phyloP scores from a whole-genome alignment of 139 green algal genomes.

The Volvox africanus region DNA sequence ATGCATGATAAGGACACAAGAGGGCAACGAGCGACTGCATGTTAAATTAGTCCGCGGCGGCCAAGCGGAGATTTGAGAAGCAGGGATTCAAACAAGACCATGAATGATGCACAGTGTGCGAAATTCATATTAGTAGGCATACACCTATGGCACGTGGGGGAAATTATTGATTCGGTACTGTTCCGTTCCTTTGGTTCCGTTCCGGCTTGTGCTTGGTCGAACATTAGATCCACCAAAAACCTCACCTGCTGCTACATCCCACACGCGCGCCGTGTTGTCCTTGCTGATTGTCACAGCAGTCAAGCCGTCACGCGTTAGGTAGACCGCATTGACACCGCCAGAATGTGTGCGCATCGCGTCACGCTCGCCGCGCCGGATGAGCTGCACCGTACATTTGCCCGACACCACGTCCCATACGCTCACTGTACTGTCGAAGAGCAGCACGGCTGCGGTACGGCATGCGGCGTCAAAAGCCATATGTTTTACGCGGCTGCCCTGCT shows the following conservation, averaged over 20 bases:
- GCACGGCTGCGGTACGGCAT: conserved; percentile 40
- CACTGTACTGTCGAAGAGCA: conserved; percentile 77
- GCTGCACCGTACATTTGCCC: conserved; percentile 49
- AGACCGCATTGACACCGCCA: conserved; percentile 74
- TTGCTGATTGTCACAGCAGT: conserved; percentile 71
- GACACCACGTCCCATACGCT: conserved; percentile 74
- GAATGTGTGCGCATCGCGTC: conserved; percentile 65
- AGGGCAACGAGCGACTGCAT: no score
- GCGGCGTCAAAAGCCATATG: conserved; percentile 69
- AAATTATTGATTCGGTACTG: no score
- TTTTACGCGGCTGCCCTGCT: conserved; percentile 73
- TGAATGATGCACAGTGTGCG: no score
- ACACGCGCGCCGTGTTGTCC: conserved; percentile 54
- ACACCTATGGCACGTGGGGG: no score
- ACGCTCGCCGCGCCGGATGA: conserved; percentile 72
- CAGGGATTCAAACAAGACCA: no score
- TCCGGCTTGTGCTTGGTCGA: no score
- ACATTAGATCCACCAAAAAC: neutral
- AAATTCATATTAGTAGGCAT: no score
- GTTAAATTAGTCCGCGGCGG: no score
- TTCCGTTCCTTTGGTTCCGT: no score
- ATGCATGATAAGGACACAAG: no score
- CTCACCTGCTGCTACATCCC: conserved; percentile 17
- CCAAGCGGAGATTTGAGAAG: no score
- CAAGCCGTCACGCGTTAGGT: conserved; percentile 59